These are phyloP conservation scores for Candida glucosophila DNA, from an alignment of 1,139 yeast genomes.

Conservation along the genomic window DNA sequence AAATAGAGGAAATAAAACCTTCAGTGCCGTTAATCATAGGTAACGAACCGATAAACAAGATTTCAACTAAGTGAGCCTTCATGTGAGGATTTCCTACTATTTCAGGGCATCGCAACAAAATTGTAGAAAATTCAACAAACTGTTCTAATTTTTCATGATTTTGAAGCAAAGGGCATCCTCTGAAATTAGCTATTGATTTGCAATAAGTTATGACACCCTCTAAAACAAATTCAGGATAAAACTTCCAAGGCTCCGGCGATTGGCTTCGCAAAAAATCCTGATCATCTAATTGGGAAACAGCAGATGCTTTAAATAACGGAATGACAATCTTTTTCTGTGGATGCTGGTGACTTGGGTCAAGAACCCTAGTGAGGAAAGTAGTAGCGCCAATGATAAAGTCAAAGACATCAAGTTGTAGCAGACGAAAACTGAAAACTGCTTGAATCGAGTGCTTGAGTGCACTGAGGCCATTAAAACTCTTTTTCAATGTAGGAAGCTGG, in stretches of 20 bases:
- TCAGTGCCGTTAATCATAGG: constrained; percentile 48
- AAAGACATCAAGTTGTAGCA: constrained; percentile 56
- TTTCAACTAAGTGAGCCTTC: constrained; percentile 76
- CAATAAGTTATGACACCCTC: constrained; percentile 80
- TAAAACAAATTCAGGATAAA: constrained; percentile 75
- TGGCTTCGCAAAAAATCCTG: constrained; percentile 55
- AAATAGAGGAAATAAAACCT: constrained; percentile 66
- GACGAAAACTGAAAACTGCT: constrained; percentile 49
- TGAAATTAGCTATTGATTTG: constrained; percentile 53
- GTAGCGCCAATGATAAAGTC: constrained; percentile 73
- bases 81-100: constrained; percentile 87
- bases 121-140: constrained; percentile 67
- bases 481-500: constrained; percentile 40
- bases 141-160: constrained; percentile 43
- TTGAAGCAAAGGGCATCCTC: constrained; percentile 49
- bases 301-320: constrained; percentile 55
- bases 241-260: constrained; percentile 70
- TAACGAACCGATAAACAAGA: constrained; percentile 68
- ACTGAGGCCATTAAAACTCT: constrained; percentile 27
- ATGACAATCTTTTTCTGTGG: constrained; percentile 49
- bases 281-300: constrained; percentile 50
- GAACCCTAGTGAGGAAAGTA: constrained; percentile 58
- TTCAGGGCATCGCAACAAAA: constrained; percentile 77
- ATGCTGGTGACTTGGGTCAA: constrained; percentile 61
- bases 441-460: constrained; percentile 46